Percentiles rank a stretch among this genome's conserved stretches.
Conservation (phyloP, 1,284 basidiomycete genomes). For the Athelia psychrophila region DNA sequence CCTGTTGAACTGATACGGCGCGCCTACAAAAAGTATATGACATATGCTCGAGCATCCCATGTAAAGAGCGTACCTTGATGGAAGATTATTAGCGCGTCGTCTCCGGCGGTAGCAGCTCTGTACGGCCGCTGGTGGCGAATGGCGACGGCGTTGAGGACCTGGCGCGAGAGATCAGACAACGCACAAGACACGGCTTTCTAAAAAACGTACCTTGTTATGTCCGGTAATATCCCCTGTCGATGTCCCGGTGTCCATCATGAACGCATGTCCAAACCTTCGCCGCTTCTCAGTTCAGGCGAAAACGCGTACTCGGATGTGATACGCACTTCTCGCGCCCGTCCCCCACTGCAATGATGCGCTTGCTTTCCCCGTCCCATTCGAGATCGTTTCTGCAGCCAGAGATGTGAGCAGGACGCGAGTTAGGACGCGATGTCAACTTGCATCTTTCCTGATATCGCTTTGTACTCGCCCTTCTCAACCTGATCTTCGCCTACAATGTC, state of each 20-base stretch:
- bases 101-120: slow-evolving; percentile 85
- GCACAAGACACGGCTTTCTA: not conserved
- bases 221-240: slow-evolving; percentile 94
- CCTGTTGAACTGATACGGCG: slow-evolving; percentile 90
- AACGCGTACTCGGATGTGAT: not conserved
- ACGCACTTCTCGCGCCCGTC: slow-evolving; percentile 87
- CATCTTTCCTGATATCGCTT: slow-evolving; percentile 82
- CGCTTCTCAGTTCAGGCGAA: slow-evolving; percentile 2
- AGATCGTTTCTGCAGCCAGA: slow-evolving; percentile 74
- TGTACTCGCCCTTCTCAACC: slow-evolving; percentile 81
- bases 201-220: slow-evolving; percentile 74
- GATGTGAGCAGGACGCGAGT: slow-evolving; percentile 3
- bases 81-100: slow-evolving; percentile 83
- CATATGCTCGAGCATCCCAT: not conserved
- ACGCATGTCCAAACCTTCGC: slow-evolving; percentile 81
- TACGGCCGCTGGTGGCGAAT: slow-evolving; percentile 90
- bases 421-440: slow-evolving; percentile 29
- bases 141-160: slow-evolving; percentile 89
- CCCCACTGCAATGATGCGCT: slow-evolving; percentile 95
- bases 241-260: slow-evolving; percentile 86
- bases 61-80: slow-evolving; percentile 55
- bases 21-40: slow-evolving; percentile 44
- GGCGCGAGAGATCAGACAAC: not conserved
- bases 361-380: slow-evolving; percentile 95
- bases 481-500: slow-evolving; percentile 90